Evolutionary conservation across 306 rosid genomes (phyloP).

Genomic region (Lathyrus tuberosus): DNA sequence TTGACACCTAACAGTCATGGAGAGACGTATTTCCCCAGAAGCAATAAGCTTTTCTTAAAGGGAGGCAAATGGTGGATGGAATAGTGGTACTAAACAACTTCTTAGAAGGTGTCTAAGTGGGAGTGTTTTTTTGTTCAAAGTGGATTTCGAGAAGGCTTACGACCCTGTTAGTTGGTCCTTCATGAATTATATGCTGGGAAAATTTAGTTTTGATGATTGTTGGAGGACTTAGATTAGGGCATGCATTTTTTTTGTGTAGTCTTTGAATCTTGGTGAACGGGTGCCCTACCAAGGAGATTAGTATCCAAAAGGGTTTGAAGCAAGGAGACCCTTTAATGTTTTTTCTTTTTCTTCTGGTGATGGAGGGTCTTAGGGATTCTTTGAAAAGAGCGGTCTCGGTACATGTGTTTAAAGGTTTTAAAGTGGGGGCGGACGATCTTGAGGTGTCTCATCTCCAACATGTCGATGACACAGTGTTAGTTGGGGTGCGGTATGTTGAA

Average conservation of each 20-base stretch:
- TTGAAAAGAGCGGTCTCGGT: too few species aligned
- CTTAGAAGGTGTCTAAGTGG: too few species aligned
- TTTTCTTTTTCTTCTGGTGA: not conserved
- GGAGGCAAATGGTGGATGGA: not conserved
- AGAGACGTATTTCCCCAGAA: not conserved
- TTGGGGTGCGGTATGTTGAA: too few species aligned
- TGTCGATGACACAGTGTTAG: too few species aligned
- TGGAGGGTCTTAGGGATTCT: slow-evolving; percentile 7
- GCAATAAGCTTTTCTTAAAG: not conserved
- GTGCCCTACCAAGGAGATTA: not conserved
- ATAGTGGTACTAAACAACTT: too few species aligned
- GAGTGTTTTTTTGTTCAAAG: too few species aligned
- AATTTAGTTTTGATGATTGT: not conserved
- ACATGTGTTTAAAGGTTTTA: too few species aligned
- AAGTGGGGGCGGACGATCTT: too few species aligned
- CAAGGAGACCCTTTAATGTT: not conserved
- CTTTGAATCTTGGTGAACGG: not conserved
- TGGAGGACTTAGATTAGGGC: not conserved
- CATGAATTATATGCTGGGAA: not conserved
- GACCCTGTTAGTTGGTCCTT: not conserved
- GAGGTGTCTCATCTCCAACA: too few species aligned
- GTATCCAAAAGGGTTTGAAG: too few species aligned
- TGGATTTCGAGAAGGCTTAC: not conserved
- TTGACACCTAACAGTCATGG: too few species aligned
- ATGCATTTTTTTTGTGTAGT: not conserved